Conservation (phyloP, 306 rosid species). For the Luffa acutangula region DNA sequence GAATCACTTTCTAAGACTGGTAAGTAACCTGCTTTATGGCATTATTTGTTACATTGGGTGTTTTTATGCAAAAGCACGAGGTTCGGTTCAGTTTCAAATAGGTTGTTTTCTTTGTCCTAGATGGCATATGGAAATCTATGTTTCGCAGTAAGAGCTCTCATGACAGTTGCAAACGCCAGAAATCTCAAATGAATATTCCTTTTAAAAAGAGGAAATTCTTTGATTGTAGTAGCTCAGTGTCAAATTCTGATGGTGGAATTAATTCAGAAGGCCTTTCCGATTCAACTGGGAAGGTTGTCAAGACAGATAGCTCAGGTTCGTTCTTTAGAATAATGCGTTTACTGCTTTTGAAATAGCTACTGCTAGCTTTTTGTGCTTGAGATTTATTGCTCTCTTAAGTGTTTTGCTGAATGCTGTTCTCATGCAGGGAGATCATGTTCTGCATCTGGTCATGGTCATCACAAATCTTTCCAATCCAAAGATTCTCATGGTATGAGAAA, state of each 20-base stretch:
- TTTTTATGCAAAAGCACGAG: constrained; percentile 8
- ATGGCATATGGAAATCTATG: constrained; percentile 39
- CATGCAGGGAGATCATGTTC: constrained; percentile 47
- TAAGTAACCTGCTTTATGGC: constrained; percentile 16
- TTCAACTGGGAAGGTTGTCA: constrained; percentile 31
- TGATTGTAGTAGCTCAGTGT: constrained; percentile 29
- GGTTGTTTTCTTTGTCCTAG: constrained; percentile 27
- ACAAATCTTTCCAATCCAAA: constrained; percentile 36
- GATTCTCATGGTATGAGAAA: constrained; percentile 72
- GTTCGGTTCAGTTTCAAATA: constrained; percentile 9
- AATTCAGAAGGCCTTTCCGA: constrained; percentile 25
- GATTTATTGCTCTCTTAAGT: constrained; percentile 8
- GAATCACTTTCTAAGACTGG: constrained; percentile 34
- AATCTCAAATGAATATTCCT: constrained; percentile 74
- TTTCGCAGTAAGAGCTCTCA: constrained; percentile 35
- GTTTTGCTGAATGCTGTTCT: constrained; percentile 12
- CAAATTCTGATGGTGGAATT: constrained; percentile 34
- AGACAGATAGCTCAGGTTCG: constrained; percentile 33
- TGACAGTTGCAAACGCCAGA: constrained; percentile 41
- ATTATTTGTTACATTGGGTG: background rate
- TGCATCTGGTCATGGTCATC: constrained; percentile 31
- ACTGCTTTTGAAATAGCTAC: background rate
- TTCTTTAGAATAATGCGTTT: background rate
- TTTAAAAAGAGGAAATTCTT: constrained; percentile 77
- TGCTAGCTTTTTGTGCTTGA: background rate